Base-by-base conservation (phyloP, 345 rosid species). In the Eucalyptus curtisii region DNA sequence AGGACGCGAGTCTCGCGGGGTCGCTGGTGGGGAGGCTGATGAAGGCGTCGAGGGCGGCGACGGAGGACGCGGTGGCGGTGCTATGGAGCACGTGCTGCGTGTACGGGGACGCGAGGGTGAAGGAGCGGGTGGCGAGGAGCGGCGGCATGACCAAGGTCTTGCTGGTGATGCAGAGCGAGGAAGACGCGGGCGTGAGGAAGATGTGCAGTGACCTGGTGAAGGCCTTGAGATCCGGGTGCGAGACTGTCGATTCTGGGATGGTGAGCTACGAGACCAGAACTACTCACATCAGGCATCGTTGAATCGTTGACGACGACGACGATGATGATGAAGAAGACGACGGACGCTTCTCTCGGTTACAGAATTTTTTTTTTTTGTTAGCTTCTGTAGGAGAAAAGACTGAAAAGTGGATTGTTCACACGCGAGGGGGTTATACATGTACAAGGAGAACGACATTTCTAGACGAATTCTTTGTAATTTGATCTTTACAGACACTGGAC, bases 11-110 rank as follows among this genome's bases (percentile, higher is more conserved):
- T 81, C 91, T 94, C 82, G 89, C 88, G 84, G 92, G 88, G 88
- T 91, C 93, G n/a, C 90, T 92, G 91, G 91, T 90, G 90, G 91
- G 89, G 85, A 92, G 88, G 88, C 61, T 93, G 88, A 87, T 93
- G 91, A 93, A 92, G 89, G 91, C 91, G 45, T 86, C 91, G 64
- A 87, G 49, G 44, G 87, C 87, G 50, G 91, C 93, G 87, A 94
- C 92, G 90, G 94, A 93, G 90, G 93, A 92, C 31, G 93, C 92
- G 31, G 92, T 92, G 89, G 90, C 88, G 90, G 88, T 93, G 87
- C 53, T 94, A 82, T 94, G 96, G 96, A 90, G 92, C 86, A 64
- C 92, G 89, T 93, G 95, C 37, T 94, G 89, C n/a, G 40, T 92
- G 93, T 88, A 88, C 55, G 86, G 92, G 59, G 95, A 94, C 31